Conservation (phyloP, 768 basidiomycete species). For the Rhizopogon rudus region DNA sequence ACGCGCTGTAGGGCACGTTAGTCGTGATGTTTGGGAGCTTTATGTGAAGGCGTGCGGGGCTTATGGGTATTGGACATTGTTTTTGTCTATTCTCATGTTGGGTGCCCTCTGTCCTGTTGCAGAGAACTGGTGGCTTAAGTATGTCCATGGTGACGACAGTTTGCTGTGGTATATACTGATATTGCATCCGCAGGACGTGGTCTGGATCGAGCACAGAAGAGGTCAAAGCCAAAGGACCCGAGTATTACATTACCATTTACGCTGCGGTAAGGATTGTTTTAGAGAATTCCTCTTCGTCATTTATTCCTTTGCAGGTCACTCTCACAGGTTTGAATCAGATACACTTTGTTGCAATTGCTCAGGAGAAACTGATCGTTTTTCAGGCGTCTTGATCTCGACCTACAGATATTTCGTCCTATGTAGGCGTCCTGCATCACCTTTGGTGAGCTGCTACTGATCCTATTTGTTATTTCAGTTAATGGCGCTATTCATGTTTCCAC, state of each 20-base stretch:
- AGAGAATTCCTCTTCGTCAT: constrained; percentile 20
- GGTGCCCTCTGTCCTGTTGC: constrained; percentile 61
- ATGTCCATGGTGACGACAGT: constrained; percentile 4
- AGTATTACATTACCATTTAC: constrained; percentile 54
- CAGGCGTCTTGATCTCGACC: constrained; percentile 46
- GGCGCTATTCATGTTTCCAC: constrained; percentile 83
- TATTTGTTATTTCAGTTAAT: constrained; percentile 35
- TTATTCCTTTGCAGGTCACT: constrained; percentile 26
- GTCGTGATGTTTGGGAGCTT: constrained; percentile 58
- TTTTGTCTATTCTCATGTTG: constrained; percentile 45
- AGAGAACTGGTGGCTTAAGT: constrained; percentile 72
- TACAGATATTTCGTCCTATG: constrained; percentile 70
- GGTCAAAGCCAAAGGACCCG: constrained; percentile 36
- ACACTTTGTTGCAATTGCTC: neutral
- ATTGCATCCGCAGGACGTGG: constrained; percentile 41
- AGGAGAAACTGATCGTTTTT: constrained; percentile 10
- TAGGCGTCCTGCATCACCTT: constrained; percentile 26
- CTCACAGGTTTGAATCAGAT: constrained; percentile 13
- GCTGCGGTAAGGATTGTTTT: constrained; percentile 41
- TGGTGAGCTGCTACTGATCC: constrained; percentile 3
- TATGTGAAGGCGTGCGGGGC: constrained; percentile 51
- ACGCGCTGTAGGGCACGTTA: constrained; percentile 69
- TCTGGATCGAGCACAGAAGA: constrained; percentile 42
- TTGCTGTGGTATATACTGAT: constrained; percentile 18
- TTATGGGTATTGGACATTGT: constrained; percentile 51